Evolutionary conservation across 2,329 filamentous ascomycete genomes (phyloP).

Genomic region (Onygenales sp.): DNA sequence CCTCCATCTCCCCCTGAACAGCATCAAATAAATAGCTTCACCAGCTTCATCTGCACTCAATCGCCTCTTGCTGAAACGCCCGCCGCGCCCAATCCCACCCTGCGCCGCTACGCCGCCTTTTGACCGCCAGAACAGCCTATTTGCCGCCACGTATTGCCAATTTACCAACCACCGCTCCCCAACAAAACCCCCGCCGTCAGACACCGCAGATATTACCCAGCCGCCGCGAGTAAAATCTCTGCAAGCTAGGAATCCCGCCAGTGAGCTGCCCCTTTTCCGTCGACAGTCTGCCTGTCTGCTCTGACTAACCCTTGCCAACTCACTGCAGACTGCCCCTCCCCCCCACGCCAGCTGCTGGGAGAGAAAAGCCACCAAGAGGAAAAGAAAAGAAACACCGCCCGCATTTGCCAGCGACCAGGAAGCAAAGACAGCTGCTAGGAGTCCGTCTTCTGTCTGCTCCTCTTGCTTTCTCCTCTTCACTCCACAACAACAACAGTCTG

Average conservation of each 20-base stretch:
- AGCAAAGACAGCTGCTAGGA: neutral
- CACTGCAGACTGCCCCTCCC: no score
- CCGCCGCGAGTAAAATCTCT: no score
- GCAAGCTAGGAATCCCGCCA: no score
- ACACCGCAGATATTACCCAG: no score
- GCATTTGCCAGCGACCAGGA: neutral
- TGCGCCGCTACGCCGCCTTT: neutral
- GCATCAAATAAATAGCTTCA: no score
- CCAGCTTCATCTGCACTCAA: neutral
- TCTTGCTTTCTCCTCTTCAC: conserved; percentile 14
- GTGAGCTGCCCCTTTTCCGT: no score
- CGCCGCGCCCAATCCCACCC: neutral
- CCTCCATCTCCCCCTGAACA: neutral
- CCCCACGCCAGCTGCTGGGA: neutral
- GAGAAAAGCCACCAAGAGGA: neutral
- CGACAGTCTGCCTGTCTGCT: no score
- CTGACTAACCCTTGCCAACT: no score
- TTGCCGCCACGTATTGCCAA: neutral
- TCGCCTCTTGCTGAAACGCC: neutral
- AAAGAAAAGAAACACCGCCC: neutral
- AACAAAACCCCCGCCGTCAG: neutral
- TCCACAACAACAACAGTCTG: neutral
- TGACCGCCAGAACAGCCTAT: neutral
- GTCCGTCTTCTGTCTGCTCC: conserved; percentile 10
- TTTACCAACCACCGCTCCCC: neutral